A percentile compares a stretch with the other conserved stretches of the same genome.
Conservation (phyloP, 169 alveolate genomes). For the Eimeria praecox region DNA sequence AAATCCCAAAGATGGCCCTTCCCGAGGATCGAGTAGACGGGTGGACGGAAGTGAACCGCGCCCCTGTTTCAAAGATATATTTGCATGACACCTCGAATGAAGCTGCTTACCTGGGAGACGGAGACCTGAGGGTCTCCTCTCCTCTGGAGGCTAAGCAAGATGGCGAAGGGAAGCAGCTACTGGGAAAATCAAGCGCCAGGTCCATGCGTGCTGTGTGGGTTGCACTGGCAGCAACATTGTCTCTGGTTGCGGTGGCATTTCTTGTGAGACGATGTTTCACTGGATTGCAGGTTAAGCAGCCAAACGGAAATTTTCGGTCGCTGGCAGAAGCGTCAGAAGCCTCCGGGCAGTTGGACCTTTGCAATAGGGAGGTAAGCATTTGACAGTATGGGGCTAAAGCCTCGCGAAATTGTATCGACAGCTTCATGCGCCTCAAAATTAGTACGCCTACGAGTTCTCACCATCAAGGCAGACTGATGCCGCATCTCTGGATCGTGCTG, state of each 20-base stretch:
- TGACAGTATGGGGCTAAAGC: neutral
- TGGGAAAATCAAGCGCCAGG: neutral
- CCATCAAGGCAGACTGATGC: neutral
- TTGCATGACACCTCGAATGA: neutral
- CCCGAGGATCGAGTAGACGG: neutral
- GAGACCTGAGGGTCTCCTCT: neutral
- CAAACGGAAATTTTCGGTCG: neutral
- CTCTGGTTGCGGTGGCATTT: neutral
- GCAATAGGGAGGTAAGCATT: neutral
- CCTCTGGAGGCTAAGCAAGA: too few relatives aligned
- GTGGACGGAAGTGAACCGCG: neutral
- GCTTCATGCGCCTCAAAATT: neutral
- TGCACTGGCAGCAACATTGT: neutral
- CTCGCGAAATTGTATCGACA: neutral
- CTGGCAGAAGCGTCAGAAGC: neutral
- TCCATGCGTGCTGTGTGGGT: neutral
- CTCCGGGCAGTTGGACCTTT: neutral
- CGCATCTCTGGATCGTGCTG: neutral
- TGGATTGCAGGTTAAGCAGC: neutral
- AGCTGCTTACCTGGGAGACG: neutral
- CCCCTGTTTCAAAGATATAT: neutral
- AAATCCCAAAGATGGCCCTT: neutral
- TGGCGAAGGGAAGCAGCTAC: neutral
- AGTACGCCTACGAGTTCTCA: neutral
- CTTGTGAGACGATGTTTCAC: neutral